Evolutionary conservation across 306 rosid species (phyloP).

Genomic region (barrel medic (Medicago truncatula)): MtrunA17r5.0-ANR NC_053045.1:55571001-55571500

Average conservation of each 20-base stretch:
- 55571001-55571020: too few relatives aligned
- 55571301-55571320: background rate
- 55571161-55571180: too few relatives aligned
- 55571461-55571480: conserved; percentile 93
- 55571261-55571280: background rate
- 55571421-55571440: conserved; percentile 7
- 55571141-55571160: too few relatives aligned
- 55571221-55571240: background rate
- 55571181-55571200: too few relatives aligned
- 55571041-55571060: too few relatives aligned
- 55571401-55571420: conserved; percentile 10
- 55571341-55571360: conserved; percentile 21
- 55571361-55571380: background rate
- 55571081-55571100: too few relatives aligned
- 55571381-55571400: conserved; percentile 11
- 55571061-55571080: too few relatives aligned
- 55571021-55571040: too few relatives aligned
- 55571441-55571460: conserved; percentile 67
- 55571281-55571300: background rate
- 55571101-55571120: too few relatives aligned
- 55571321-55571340: conserved; percentile 27
- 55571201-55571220: too few relatives aligned
- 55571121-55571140: too few relatives aligned
- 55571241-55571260: background rate
- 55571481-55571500: conserved; percentile 75